phyloP scores from a whole-genome alignment of 1,284 basidiomycete genomes.

The Ceratobasidium sp. region DNA sequence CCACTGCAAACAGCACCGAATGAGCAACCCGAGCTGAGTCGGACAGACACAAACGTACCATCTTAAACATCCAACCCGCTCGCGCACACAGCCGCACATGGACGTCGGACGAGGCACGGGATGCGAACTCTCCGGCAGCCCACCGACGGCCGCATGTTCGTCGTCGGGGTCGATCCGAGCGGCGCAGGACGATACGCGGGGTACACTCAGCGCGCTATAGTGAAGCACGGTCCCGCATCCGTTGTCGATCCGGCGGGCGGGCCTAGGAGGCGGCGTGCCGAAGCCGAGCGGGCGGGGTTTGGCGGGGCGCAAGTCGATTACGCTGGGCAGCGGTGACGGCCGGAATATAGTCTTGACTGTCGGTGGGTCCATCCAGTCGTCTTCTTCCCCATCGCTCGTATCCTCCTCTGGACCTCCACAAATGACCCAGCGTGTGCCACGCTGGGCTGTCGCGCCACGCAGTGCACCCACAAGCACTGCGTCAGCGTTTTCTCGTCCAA shows the following conservation, averaged over 20 bases:
- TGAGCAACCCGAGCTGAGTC: slow-evolving; percentile 4
- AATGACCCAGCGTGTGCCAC: slow-evolving; percentile 32
- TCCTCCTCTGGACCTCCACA: slow-evolving; percentile 30
- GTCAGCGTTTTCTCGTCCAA: slow-evolving; percentile 30
- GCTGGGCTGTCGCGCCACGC: slow-evolving; percentile 30
- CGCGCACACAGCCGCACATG: slow-evolving; percentile 33
- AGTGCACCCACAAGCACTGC: slow-evolving; percentile 20
- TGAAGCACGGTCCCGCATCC: slow-evolving; percentile 36
- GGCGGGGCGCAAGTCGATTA: slow-evolving; percentile 20
- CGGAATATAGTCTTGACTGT: neutral
- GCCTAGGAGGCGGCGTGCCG: neutral
- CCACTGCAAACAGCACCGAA: neutral
- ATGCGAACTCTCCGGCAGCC: slow-evolving; percentile 21
- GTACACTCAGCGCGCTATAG: slow-evolving; percentile 25
- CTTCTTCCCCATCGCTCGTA: slow-evolving; percentile 23
- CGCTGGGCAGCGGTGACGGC: slow-evolving; percentile 9
- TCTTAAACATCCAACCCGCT: slow-evolving; percentile 36
- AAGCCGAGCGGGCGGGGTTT: slow-evolving; percentile 1
- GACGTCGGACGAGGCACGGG: slow-evolving; percentile 27
- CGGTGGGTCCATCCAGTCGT: neutral
- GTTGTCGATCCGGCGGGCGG: slow-evolving; percentile 5
- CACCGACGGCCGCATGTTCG: slow-evolving; percentile 18
- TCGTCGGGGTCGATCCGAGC: slow-evolving; percentile 37
- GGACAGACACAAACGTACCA: slow-evolving; percentile 26
- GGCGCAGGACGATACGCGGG: slow-evolving; percentile 28